A percentile compares a stretch with the other conserved stretches of the same genome.
Evolutionary conservation across 768 basidiomycete genomes (phyloP).

Genomic region (Amanita jacksonii): DNA sequence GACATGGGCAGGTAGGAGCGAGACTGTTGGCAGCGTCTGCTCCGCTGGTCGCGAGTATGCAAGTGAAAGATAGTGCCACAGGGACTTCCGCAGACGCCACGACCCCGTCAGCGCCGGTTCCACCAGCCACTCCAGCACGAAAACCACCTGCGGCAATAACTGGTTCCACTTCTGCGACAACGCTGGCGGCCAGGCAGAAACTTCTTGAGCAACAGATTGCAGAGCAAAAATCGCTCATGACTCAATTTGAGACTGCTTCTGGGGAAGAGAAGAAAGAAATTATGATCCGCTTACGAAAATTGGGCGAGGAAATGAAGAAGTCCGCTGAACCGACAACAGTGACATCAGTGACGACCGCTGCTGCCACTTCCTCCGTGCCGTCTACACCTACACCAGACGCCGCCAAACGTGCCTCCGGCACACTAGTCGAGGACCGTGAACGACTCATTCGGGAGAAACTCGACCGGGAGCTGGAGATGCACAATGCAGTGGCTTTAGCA

Average conservation of each 20-base stretch:
- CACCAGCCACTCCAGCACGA: constrained; percentile 14
- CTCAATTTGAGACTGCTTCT: constrained; percentile 50
- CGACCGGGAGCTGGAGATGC: constrained; percentile 79
- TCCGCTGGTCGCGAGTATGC: constrained; percentile 58
- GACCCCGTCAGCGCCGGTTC: constrained; percentile 17
- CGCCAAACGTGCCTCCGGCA: constrained; percentile 13
- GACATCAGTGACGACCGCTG: constrained; percentile 18
- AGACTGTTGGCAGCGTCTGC: constrained; percentile 79
- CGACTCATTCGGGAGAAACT: constrained; percentile 54
- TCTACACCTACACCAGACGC: constrained; percentile 16
- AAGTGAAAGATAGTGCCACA: constrained; percentile 21
- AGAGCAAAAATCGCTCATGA: constrained; percentile 84
- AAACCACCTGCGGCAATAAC: constrained; percentile 13
- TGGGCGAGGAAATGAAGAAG: constrained; percentile 72
- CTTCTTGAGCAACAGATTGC: constrained; percentile 74
- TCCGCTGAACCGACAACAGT: constrained; percentile 16
- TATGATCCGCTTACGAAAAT: constrained; percentile 62
- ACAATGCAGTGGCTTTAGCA: constrained; percentile 28
- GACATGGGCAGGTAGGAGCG: constrained; percentile 73
- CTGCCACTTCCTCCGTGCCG: constrained; percentile 14
- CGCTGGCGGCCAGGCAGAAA: constrained; percentile 66
- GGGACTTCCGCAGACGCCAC: background rate
- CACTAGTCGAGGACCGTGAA: constrained; percentile 32
- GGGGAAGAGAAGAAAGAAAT: constrained; percentile 72
- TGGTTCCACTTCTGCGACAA: constrained; percentile 19